Evolutionary conservation across 2,329 filamentous ascomycete genomes (phyloP), one percentile per base, ranked within the genome.

Genomic region (Tympanopsis confertula): DNA sequence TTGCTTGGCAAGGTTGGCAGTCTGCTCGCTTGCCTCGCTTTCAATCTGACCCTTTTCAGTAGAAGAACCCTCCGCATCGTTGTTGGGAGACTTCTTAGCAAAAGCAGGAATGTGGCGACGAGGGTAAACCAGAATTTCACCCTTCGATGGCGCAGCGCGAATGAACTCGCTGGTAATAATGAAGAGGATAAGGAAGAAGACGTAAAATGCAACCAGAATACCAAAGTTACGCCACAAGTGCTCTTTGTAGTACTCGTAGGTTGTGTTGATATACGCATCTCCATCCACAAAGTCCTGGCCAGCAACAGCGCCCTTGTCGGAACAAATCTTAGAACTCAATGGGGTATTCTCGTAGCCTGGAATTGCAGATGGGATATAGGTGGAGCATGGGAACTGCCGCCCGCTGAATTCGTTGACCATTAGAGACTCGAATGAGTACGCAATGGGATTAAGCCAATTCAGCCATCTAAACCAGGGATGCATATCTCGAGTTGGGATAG

Each of bases 391-490:
- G 52, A 81, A 91, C 0, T 74, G 44, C 13, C 79, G 73, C 41
- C 65, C 61, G 47, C 77, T 59, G 52, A 94, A 94, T 56, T 94
- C 87, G 57, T 93, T 93, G 44, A 84, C 71, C 70, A 89, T 81
- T 19, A 93, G 66, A 0, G 77, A 66, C 55, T 93, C 86, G 50
- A 93, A 94, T 0, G 77, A 76, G 45, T 93, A 93, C 30, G 74
- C 76, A 10, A 93, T 69, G 2, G 85, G 84, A 42, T 93, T 78
- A 28, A 91, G 63, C 53, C 85, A 89, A 53, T 82, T 82, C 43
- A 93, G 74, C 86, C 86, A 94, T 42, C 78, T 70, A 48, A 82
- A 82, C 85, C 86, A 94, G 2, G 65, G 72, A 5, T 82, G 69
- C 82, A 86, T 91, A 58, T 89, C 76, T 38, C 63, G 57, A 47